Evolutionary conservation across 257 asterid species (phyloP).

Genomic region (Rauvolfia tetraphylla): DNA sequence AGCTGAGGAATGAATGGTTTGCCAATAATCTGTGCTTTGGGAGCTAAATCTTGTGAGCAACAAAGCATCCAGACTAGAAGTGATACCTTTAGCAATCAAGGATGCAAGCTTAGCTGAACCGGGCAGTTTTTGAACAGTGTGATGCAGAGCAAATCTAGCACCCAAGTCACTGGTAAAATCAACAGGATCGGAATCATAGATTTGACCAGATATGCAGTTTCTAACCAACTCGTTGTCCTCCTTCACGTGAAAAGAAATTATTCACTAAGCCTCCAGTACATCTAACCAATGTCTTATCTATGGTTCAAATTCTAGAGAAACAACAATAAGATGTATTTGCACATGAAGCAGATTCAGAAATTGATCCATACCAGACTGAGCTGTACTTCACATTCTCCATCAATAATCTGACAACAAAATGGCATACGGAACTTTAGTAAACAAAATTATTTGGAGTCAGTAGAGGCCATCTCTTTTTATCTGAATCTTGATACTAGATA

Average conservation of each 20-base stretch:
- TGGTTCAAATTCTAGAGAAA: not conserved
- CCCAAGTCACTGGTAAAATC: constrained; percentile 70
- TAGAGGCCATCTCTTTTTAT: not conserved
- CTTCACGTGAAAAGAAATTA: constrained; percentile 39
- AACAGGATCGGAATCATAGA: constrained; percentile 87
- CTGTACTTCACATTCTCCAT: constrained; percentile 75
- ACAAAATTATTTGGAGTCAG: not conserved
- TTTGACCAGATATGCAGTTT: constrained; percentile 83
- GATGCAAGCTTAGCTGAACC: constrained; percentile 73
- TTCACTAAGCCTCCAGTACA: not conserved
- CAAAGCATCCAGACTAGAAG: constrained; percentile 77
- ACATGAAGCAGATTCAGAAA: constrained; percentile 14
- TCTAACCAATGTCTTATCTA: not conserved
- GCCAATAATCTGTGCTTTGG: constrained; percentile 74
- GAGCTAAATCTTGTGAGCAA: constrained; percentile 80
- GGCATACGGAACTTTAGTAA: not conserved
- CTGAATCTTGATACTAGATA: not conserved
- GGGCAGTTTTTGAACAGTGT: constrained; percentile 58
- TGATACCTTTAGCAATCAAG: constrained; percentile 63
- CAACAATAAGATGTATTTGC: not conserved
- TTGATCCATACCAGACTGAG: constrained; percentile 52
- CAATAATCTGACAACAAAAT: constrained; percentile 50
- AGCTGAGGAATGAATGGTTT: constrained; percentile 68
- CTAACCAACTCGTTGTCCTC: constrained; percentile 66
- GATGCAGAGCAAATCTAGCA: constrained; percentile 64